Conservation (phyloP, 2,329 filamentous ascomycete species). For the Acrocalymma vagum region DNA sequence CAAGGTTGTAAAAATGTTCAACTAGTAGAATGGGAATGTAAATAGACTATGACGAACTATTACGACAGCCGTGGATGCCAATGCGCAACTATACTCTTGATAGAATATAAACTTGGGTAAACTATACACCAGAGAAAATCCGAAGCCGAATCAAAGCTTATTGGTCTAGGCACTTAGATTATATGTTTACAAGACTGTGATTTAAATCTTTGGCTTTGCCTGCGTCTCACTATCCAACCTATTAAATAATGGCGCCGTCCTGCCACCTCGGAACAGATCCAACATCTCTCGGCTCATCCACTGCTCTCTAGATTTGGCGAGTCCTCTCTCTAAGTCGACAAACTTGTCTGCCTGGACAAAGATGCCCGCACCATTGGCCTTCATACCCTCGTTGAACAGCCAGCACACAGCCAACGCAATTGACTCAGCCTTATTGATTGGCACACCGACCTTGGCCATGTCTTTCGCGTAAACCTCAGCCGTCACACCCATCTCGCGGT, state of each 20-base stretch:
- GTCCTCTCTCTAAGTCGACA: constrained; percentile 55
- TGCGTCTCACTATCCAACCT: constrained; percentile 31
- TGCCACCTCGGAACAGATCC: constrained; percentile 56
- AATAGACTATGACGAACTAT: too few species aligned
- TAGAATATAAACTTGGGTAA: too few species aligned
- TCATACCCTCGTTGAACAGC: constrained; percentile 53
- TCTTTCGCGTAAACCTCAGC: constrained; percentile 52
- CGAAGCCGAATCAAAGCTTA: too few species aligned
- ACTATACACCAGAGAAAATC: too few species aligned
- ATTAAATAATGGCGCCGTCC: constrained; percentile 42
- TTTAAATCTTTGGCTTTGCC: constrained; percentile 31
- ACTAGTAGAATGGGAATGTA: too few species aligned
- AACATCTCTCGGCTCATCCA: constrained; percentile 64
- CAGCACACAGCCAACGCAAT: constrained; percentile 56
- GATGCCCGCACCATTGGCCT: constrained; percentile 56
- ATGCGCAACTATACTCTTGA: too few species aligned
- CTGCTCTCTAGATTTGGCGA: constrained; percentile 53
- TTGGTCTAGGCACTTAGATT: too few species aligned
- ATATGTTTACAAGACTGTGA: too few species aligned
- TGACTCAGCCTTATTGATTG: constrained; percentile 56
- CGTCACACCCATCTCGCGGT: constrained; percentile 35
- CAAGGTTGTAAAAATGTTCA: too few species aligned
- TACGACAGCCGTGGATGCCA: too few species aligned
- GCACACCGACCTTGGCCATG: constrained; percentile 55
- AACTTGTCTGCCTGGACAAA: constrained; percentile 55